Percentiles rank a stretch among this genome's conserved stretches.
phyloP scores from a whole-genome alignment of 192 early-diverging fungal genomes.

The Linnemannia exigua region DNA sequence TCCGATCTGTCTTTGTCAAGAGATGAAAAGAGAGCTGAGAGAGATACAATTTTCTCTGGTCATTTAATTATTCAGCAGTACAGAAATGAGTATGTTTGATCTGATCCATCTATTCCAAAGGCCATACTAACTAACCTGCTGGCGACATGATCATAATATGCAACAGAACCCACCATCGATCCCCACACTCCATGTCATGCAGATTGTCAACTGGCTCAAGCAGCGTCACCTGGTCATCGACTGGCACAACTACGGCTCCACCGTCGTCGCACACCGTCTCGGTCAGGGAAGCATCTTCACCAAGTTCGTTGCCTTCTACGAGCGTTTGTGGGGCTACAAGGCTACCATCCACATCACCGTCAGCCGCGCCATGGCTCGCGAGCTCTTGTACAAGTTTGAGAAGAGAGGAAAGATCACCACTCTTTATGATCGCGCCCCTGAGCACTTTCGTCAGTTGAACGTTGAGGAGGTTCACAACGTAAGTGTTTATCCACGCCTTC shows the following conservation, averaged over 20 bases:
- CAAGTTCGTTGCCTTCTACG: constrained; percentile 62
- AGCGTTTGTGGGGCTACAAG: constrained; percentile 69
- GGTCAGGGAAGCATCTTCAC: constrained; percentile 64
- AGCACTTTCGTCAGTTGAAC: constrained; percentile 78
- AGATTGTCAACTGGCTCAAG: constrained; percentile 74
- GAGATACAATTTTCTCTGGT: background rate
- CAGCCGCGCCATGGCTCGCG: constrained; percentile 83
- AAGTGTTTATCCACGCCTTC: background rate
- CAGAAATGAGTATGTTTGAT: background rate
- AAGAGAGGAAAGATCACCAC: constrained; percentile 78
- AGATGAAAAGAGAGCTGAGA: too few species aligned
- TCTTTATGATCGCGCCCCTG: constrained; percentile 87
- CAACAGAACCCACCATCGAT: constrained; percentile 94
- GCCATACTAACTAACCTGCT: background rate
- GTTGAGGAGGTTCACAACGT: constrained; percentile 78
- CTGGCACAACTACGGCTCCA: constrained; percentile 98
- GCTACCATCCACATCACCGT: constrained; percentile 91
- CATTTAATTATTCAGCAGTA: background rate
- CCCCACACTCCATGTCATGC: constrained; percentile 88
- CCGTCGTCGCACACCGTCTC: constrained; percentile 83
- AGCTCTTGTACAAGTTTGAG: constrained; percentile 72
- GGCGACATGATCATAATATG: background rate
- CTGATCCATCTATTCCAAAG: background rate
- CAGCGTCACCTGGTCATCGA: constrained; percentile 87
- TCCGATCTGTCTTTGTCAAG: constrained; percentile 1